Conservation (phyloP, 2,329 filamentous ascomycete species). For the Trichoderma sp. region DNA sequence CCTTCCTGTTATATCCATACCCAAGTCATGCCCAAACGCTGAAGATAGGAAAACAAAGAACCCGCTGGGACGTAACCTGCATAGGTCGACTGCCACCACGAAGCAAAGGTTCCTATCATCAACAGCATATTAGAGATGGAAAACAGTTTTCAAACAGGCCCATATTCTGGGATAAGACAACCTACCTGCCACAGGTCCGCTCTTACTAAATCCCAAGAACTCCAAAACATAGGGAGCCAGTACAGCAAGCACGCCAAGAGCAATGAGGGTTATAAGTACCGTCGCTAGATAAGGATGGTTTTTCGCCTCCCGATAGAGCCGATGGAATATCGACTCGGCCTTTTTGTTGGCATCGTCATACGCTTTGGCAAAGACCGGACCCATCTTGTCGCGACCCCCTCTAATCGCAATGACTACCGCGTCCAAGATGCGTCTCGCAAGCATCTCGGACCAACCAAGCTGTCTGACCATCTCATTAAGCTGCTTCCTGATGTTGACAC, state of each 20-base stretch:
- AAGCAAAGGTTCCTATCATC: neutral
- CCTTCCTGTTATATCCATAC: neutral
- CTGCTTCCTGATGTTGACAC: neutral
- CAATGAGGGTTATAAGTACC: neutral
- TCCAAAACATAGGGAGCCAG: neutral
- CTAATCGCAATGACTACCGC: neutral
- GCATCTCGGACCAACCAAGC: neutral
- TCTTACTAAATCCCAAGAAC: neutral
- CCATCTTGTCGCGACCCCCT: neutral
- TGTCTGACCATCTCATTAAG: neutral
- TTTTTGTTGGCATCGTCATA: neutral
- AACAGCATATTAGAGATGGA: neutral
- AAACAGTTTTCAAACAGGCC: neutral
- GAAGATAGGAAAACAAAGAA: neutral
- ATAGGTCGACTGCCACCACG: neutral
- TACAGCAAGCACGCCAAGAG: neutral
- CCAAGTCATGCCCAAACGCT: neutral
- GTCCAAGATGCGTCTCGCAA: neutral
- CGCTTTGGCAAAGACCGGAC: neutral
- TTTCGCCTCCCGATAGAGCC: neutral
- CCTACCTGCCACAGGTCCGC: neutral
- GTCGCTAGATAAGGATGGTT: neutral
- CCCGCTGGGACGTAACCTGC: neutral
- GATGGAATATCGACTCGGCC: neutral
- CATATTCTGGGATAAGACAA: neutral